Base-by-base conservation (phyloP, 169 alveolate genomes). In the Cryptosporidium ryanae region DNA sequence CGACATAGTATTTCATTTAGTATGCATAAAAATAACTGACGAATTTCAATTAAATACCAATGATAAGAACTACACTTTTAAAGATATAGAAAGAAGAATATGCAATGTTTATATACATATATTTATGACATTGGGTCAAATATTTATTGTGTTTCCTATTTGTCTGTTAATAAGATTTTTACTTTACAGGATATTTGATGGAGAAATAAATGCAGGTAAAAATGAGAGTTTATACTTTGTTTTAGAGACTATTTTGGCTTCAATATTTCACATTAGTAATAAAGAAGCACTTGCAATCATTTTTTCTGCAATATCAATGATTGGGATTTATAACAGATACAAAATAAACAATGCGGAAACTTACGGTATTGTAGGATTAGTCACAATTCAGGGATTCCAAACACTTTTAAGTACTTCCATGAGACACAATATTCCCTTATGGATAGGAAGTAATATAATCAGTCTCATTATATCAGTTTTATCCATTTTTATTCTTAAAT, bases 71-170 rank as follows among this genome's bases (percentile, higher is more conserved):
- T 23, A 61, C 25, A 0, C 13, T 23, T 38, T 38, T 38, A 38
- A 38, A 38, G 46, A 38, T 38, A 38, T 10, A 6, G 63, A 46
- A n/a, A 55, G 71, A 10, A 76, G 54, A 61, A 31, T 76, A 7
- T 76, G 76, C 38, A 55, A 76, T 31, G 32, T 29, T 32, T 55
- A 76, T 61, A 76, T 76, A 32, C 87, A 76, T 59, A 21, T 59
- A 7, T 76, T 76, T 49, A 76, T 76, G 87, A 76, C 87, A 1
- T 43, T 76, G 18, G 87, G 87, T 8, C 87, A 76, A 61, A 46
- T 76, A 15, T n/a, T 76, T 17, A 76, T 76, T 17, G 87, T 55
- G 10, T 23, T 76, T 5, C 87, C 87, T 21, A 23, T 12, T 61
- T 76, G 68, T 43, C 10, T 76, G 12, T 46, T 46, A 34, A 27